Percentiles rank a stretch among this genome's conserved stretches.
Conservation (phyloP, 2,329 filamentous ascomycete species). For the Aspergillus novofumigatus region DNA sequence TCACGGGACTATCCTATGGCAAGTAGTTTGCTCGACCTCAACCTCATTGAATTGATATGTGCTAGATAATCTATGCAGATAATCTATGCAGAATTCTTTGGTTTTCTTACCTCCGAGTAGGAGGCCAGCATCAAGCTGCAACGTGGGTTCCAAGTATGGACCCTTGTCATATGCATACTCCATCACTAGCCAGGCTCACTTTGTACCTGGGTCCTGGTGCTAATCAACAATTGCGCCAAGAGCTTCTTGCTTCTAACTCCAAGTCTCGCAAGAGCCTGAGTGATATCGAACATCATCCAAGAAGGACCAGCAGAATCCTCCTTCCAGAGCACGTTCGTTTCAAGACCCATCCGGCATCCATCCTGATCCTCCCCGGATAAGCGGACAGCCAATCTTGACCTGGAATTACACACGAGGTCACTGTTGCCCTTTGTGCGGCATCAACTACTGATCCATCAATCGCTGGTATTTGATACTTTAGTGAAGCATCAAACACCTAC, state of each 20-base stretch:
- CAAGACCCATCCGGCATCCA: constrained; percentile 3
- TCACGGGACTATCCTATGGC: not conserved
- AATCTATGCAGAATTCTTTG: too few species aligned
- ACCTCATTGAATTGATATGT: not conserved
- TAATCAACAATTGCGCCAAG: too few species aligned
- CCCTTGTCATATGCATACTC: too few species aligned
- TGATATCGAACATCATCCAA: not conserved
- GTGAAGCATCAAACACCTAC: not conserved
- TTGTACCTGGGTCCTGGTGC: too few species aligned
- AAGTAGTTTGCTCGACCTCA: not conserved
- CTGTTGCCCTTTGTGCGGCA: not conserved
- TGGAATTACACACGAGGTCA: constrained; percentile 1
- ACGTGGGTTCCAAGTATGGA: not conserved
- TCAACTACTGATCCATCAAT: not conserved
- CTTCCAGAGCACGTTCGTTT: constrained; percentile 3
- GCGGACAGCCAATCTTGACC: constrained; percentile 2
- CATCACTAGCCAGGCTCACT: too few species aligned
- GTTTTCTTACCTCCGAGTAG: too few species aligned
- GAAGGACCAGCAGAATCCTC: not conserved
- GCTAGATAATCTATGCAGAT: too few species aligned
- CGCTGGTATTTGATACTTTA: too few species aligned
- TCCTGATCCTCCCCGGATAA: not conserved
- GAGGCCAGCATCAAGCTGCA: not conserved
- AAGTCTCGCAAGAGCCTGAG: not conserved
- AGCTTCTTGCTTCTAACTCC: not conserved